Base-by-base conservation (phyloP, 2,329 filamentous ascomycete species). In the Cladophialophora psammophila region DNA sequence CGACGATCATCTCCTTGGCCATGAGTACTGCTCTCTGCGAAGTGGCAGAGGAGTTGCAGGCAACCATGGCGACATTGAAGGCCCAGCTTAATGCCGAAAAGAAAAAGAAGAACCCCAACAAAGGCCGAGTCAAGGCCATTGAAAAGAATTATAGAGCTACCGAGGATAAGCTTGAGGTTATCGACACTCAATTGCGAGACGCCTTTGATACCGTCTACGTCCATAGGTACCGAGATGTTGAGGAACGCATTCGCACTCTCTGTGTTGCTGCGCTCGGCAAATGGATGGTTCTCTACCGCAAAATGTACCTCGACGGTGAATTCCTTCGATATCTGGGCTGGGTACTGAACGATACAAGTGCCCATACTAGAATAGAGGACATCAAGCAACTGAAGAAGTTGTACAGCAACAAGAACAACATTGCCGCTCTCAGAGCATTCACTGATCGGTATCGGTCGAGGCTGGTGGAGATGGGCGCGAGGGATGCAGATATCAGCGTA, bases 291-390 rank as follows among this genome's bases (percentile, higher is more conserved):
- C 87, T 87, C 10, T 88, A 97, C 60, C 92, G 94, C 1, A 92
- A 93, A 55, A 86, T 92, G 54, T 99, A 97, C 80, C 92, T 97
- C 78, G 92, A 97, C 71, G 93, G 93, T 1, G 86, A 90, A 72
- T 97, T 97, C 79, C 83, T 99, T 59, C 90, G 95, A 68, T 99
- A 99, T 75, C 84, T 99, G 5, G 95, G 95, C 60, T 99, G 95
- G 95, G 90, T 97, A 75, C 84, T 99, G 35, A 97, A 94, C 4
- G 95, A 99, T 76, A 86, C 89, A 3, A 85, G 89, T 67, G 84
- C 89, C 0, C 81, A 88, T 8, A 94, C 92, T 26, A 88, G 95
- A 62, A 86, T 90, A n/a, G 93, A 97, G 77, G 93, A 96, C 2
- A 80, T 99, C 50, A 92, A 89, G 74, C 93, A 98, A 77, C 84